Evolutionary conservation across 352 stramenopile genomes (phyloP).

Genomic region (Pythium insidiosum): DNA sequence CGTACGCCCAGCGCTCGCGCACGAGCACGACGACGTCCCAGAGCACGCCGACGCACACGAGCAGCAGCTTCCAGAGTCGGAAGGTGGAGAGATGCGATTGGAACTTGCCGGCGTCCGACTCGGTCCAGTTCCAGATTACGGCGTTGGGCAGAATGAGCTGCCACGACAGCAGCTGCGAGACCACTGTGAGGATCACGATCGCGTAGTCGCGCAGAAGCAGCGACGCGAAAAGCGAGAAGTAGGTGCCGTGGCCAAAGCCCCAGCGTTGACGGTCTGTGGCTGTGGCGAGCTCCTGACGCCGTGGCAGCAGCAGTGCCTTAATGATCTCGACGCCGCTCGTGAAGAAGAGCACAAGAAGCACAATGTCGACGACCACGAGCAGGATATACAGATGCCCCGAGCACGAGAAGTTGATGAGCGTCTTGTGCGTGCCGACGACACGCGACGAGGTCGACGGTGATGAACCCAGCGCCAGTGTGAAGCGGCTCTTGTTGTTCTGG

Average conservation of each 20-base stretch:
- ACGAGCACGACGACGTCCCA: constrained; percentile 1
- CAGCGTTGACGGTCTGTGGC: neutral
- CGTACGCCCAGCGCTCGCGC: neutral
- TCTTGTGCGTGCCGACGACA: neutral
- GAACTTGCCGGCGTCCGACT: neutral
- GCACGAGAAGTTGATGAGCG: neutral
- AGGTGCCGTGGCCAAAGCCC: neutral
- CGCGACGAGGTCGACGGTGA: neutral
- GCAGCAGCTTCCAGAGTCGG: constrained; percentile 1
- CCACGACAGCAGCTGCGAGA: neutral
- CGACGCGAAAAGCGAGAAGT: neutral
- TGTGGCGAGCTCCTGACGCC: neutral
- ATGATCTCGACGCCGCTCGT: neutral
- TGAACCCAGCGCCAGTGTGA: no score
- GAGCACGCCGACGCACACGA: constrained; percentile 1
- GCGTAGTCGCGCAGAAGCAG: neutral
- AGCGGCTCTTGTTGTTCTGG: neutral
- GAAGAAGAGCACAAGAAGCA: neutral
- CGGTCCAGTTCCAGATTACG: constrained; percentile 1
- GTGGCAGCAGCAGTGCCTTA: neutral
- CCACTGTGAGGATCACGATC: neutral
- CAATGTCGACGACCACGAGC: neutral
- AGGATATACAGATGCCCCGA: neutral
- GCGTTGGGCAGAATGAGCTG: constrained; percentile 3
- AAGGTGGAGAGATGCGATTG: neutral